Conservation (phyloP, 352 stramenopile species). For the Phytopythium cucurbitacearum region DNA sequence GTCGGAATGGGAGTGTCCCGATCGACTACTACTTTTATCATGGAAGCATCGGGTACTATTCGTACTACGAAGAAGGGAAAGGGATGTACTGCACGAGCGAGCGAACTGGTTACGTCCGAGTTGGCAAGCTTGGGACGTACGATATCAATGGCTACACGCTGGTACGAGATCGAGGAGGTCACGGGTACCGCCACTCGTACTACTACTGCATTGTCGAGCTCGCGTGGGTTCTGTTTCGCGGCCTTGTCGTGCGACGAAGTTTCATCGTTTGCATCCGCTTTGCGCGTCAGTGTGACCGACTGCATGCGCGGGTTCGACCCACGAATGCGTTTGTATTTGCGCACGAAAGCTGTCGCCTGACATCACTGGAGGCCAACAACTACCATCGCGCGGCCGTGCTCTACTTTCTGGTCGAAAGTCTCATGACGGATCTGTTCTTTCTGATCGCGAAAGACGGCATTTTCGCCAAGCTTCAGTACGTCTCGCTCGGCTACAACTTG, state of each 20-base stretch:
- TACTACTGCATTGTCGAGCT: slow-evolving; percentile 21
- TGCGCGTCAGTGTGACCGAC: slow-evolving; percentile 17
- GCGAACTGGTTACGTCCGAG: slow-evolving; percentile 21
- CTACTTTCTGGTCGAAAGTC: slow-evolving; percentile 18
- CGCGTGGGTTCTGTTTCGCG: slow-evolving; percentile 24
- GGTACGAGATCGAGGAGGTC: slow-evolving; percentile 11
- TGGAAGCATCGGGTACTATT: slow-evolving; percentile 10
- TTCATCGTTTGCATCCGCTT: slow-evolving; percentile 21
- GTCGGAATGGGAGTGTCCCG: slow-evolving; percentile 9
- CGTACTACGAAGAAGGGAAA: slow-evolving; percentile 21
- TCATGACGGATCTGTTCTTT: slow-evolving; percentile 27
- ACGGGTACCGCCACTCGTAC: slow-evolving; percentile 14
- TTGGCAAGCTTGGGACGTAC: slow-evolving; percentile 18
- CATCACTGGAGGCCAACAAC: slow-evolving; percentile 21
- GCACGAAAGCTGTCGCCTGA: slow-evolving; percentile 26
- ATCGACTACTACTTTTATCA: slow-evolving; percentile 27
- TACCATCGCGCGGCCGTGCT: slow-evolving; percentile 15
- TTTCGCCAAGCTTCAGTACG: slow-evolving; percentile 26
- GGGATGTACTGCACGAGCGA: slow-evolving; percentile 17
- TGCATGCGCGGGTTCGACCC: slow-evolving; percentile 14
- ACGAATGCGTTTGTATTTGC: slow-evolving; percentile 27
- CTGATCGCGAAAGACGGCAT: slow-evolving; percentile 27
- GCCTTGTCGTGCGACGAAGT: slow-evolving; percentile 16
- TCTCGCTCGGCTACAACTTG: slow-evolving; percentile 26
- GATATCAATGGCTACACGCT: slow-evolving; percentile 21